Conservation (phyloP, 805 yeast genomes). For the Yamadazyma nakazawae region DNA sequence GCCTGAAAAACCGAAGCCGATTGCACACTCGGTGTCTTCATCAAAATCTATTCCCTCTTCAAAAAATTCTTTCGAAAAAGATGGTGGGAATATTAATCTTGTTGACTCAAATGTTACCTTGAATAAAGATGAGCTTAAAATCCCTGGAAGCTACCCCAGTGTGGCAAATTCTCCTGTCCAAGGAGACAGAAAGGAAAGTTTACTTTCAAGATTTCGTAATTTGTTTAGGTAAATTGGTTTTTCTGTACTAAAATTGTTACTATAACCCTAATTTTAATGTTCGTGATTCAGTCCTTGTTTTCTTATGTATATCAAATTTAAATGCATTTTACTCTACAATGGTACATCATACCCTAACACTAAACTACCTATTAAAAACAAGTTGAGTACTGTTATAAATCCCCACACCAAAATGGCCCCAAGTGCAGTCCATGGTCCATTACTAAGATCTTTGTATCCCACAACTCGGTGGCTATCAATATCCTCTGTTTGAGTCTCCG, state of each 20-base stretch:
- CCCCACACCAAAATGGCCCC: constrained; percentile 65
- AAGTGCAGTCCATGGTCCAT: constrained; percentile 52
- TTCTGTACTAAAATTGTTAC: not conserved
- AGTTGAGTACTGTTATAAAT: constrained; percentile 65
- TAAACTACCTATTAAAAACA: constrained; percentile 54
- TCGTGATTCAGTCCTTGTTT: constrained; percentile 2
- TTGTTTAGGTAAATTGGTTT: constrained; percentile 23
- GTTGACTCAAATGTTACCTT: constrained; percentile 15
- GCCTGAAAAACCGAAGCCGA: not conserved
- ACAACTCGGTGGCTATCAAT: constrained; percentile 1
- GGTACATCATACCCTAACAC: constrained; percentile 28
- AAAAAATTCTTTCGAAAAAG: not conserved
- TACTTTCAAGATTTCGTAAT: constrained; percentile 30
- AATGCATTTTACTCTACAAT: constrained; percentile 10
- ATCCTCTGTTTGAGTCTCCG: not conserved
- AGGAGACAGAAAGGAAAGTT: constrained; percentile 21
- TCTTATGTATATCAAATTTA: not conserved
- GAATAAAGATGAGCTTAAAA: constrained; percentile 10
- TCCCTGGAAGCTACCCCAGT: constrained; percentile 7
- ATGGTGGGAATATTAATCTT: constrained; percentile 2
- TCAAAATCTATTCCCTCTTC: not conserved
- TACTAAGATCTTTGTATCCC: constrained; percentile 64
- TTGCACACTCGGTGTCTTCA: not conserved
- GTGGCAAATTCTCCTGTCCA: constrained; percentile 15
- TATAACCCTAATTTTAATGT: not conserved